phyloP scores from a whole-genome alignment of 1,284 basidiomycete genomes.

The Hypsizygus ulmarius region DNA sequence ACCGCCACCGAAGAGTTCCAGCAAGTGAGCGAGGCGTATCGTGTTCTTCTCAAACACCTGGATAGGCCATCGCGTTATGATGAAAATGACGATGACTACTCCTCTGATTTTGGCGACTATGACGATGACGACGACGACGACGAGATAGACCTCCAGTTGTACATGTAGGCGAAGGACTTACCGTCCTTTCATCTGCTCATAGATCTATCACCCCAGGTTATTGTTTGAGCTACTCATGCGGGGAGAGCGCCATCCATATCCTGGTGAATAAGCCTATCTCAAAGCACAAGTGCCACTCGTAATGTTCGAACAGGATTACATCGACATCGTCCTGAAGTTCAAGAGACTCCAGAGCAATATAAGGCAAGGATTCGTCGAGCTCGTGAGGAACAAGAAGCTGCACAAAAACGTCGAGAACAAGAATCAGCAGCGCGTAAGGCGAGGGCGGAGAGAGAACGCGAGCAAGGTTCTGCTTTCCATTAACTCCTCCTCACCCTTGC shows the following conservation, averaged over 20 bases:
- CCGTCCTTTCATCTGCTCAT: constrained; percentile 23
- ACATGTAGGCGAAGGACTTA: constrained; percentile 31
- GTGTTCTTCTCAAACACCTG: constrained; percentile 53
- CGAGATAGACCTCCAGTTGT: constrained; percentile 27
- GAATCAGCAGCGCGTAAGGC: constrained; percentile 47
- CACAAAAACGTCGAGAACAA: constrained; percentile 46
- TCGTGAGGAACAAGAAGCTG: constrained; percentile 53
- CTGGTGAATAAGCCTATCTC: background rate
- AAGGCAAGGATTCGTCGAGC: constrained; percentile 46
- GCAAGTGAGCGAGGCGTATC: constrained; percentile 64
- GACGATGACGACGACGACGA: constrained; percentile 38
- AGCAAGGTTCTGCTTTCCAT: constrained; percentile 40
- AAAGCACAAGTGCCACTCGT: background rate
- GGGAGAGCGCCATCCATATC: constrained; percentile 14
- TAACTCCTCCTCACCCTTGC: constrained; percentile 14
- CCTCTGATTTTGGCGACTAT: constrained; percentile 29
- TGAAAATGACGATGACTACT: constrained; percentile 32
- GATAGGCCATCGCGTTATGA: constrained; percentile 33
- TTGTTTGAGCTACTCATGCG: constrained; percentile 28
- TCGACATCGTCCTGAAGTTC: constrained; percentile 18
- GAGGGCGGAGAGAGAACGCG: constrained; percentile 46
- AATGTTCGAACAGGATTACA: constrained; percentile 8
- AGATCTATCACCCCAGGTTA: constrained; percentile 14
- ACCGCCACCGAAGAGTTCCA: constrained; percentile 70
- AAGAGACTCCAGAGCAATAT: constrained; percentile 50